phyloP scores from a whole-genome alignment of 495 filamentous ascomycete genomes.

The Astrothelium subdiscretum region DNA sequence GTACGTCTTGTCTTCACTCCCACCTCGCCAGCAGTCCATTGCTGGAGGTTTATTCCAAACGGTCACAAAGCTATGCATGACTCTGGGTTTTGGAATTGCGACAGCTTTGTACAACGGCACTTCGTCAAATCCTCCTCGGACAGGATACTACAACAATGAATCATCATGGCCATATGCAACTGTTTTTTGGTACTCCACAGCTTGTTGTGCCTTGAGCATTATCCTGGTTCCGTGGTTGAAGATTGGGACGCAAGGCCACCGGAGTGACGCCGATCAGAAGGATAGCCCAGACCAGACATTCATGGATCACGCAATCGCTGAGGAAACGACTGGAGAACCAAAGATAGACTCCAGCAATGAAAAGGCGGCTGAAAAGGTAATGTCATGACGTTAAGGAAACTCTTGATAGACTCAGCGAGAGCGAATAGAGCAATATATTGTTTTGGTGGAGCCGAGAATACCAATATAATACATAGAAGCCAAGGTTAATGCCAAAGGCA shows the following conservation, averaged over 20 bases:
- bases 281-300: background rate
- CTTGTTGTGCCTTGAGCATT: constrained; percentile 8
- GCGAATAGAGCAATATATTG: background rate
- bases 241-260: constrained; percentile 25
- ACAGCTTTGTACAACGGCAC: constrained; percentile 29
- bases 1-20: constrained; percentile 32
- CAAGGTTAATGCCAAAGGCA: background rate
- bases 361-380: background rate
- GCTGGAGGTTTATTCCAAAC: constrained; percentile 32
- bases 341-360: no score
- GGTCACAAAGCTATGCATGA: constrained; percentile 25
- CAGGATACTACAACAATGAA: constrained; percentile 20
- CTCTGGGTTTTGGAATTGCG: constrained; percentile 26
- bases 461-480: background rate
- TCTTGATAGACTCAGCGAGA: background rate
- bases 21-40: constrained; percentile 25
- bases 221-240: constrained; percentile 23
- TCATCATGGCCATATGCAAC: constrained; percentile 25
- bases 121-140: constrained; percentile 12
- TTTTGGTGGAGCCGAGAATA: background rate
- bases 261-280: background rate
- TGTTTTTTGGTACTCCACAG: constrained; percentile 21
- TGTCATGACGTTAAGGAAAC: background rate
- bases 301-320: background rate
- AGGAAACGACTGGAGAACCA: background rate